Conservation (phyloP, 164 flowering plant species). For the Liquidambar formosana region DNA sequence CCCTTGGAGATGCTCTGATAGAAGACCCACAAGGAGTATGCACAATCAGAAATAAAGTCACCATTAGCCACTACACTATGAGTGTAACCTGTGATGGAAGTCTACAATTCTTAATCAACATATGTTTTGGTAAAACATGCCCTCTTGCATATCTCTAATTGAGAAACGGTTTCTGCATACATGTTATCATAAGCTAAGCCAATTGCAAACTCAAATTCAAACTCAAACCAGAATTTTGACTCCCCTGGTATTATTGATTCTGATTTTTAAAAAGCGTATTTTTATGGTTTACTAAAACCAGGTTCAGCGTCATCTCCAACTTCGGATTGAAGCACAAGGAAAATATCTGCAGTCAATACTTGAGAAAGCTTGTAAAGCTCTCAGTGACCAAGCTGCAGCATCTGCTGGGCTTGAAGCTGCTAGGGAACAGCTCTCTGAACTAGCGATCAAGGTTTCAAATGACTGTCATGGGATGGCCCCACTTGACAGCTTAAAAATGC, state of each 20-base stretch:
- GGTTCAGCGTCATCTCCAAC: slow-evolving; percentile 90
- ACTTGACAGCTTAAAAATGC: slow-evolving; percentile 40
- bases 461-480: slow-evolving; percentile 40
- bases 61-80: background rate
- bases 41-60: too few species aligned
- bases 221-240: background rate
- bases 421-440: slow-evolving; percentile 75
- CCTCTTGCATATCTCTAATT: background rate
- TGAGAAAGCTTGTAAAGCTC: slow-evolving; percentile 86
- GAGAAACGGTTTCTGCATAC: background rate
- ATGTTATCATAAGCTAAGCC: background rate
- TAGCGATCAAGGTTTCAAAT: slow-evolving; percentile 65
- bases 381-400: slow-evolving; percentile 58
- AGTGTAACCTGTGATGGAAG: background rate
- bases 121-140: background rate
- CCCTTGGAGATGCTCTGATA: too few species aligned
- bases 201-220: background rate
- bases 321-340: slow-evolving; percentile 88
- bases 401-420: slow-evolving; percentile 76
- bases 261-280: background rate
- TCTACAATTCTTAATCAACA: background rate
- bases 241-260: background rate
- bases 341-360: slow-evolving; percentile 87
- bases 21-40: background rate
- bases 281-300: slow-evolving; percentile 18